Conservation (phyloP, 2,329 filamentous ascomycete genomes). For the Xylaria sp. region DNA sequence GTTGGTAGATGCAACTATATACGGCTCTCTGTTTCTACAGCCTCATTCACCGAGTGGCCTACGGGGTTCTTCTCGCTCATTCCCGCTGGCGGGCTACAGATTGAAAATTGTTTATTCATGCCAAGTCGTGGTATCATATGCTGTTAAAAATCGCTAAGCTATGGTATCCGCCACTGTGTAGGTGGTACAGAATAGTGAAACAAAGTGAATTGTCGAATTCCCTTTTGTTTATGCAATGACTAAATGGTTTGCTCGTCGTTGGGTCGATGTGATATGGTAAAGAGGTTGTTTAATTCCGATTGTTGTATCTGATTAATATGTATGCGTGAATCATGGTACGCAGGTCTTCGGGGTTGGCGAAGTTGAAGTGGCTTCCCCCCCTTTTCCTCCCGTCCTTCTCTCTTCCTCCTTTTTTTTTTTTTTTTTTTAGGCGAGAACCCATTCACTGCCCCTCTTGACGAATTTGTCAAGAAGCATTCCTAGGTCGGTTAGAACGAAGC, state of each 20-base stretch:
- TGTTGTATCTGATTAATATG: constrained; percentile 15
- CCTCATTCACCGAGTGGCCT: background rate
- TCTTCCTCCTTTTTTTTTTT: no score
- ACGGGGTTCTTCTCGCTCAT: background rate
- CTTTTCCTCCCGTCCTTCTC: background rate
- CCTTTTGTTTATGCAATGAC: constrained; percentile 28
- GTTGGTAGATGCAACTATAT: constrained; percentile 29
- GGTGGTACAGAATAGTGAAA: constrained; percentile 28
- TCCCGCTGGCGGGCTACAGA: background rate
- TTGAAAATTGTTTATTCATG: constrained; percentile 21
- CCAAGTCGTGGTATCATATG: constrained; percentile 30
- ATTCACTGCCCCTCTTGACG: constrained; percentile 95
- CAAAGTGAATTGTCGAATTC: constrained; percentile 24
- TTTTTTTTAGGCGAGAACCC: constrained; percentile 70
- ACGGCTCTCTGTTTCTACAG: constrained; percentile 11
- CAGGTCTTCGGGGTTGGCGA: background rate
- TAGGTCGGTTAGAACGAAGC: constrained; percentile 91
- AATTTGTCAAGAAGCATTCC: constrained; percentile 92
- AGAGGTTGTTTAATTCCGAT: constrained; percentile 8
- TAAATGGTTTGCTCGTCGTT: constrained; percentile 21
- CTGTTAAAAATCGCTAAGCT: constrained; percentile 32
- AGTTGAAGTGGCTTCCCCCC: background rate
- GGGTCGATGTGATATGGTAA: constrained; percentile 8
- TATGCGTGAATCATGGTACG: background rate
- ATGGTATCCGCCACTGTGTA: constrained; percentile 23